These are phyloP conservation scores for Cercospora janseana DNA, from an alignment of 2,329 filamentous ascomycete species.

Conservation along the genomic window DNA sequence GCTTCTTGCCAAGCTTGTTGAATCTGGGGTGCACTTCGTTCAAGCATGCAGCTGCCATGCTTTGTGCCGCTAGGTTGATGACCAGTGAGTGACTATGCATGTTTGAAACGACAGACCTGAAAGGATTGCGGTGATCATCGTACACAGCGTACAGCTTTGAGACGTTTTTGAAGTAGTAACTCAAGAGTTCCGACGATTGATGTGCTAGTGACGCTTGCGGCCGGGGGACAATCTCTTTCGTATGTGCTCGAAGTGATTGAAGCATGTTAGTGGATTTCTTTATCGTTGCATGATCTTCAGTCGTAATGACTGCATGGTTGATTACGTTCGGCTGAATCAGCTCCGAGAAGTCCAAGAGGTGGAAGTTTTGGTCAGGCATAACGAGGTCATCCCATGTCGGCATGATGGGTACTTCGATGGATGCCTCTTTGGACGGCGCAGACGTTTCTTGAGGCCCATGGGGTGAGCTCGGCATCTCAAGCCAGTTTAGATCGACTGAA, in stretches of 20 bases:
- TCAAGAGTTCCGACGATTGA: slow-evolving; percentile 23
- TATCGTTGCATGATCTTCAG: background rate
- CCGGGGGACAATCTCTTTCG: slow-evolving; percentile 8
- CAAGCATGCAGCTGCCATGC: slow-evolving; percentile 31
- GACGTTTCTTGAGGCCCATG: background rate
- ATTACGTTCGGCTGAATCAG: slow-evolving; percentile 1
- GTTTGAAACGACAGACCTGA: slow-evolving; percentile 24
- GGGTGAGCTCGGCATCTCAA: slow-evolving; percentile 9
- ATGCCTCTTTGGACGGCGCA: background rate
- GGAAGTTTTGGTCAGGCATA: slow-evolving; percentile 6
- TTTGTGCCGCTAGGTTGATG: slow-evolving; percentile 26
- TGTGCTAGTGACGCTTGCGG: slow-evolving; percentile 20
- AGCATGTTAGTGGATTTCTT: slow-evolving; percentile 17
- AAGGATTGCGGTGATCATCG: slow-evolving; percentile 24
- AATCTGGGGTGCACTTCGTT: slow-evolving; percentile 29
- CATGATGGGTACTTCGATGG: background rate
- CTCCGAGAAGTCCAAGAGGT: slow-evolving; percentile 9
- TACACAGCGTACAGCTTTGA: slow-evolving; percentile 24
- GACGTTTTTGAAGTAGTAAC: slow-evolving; percentile 28
- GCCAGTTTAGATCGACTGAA: slow-evolving; percentile 9
- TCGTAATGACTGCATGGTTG: background rate
- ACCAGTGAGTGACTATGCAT: slow-evolving; percentile 24
- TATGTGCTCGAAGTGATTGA: slow-evolving; percentile 16
- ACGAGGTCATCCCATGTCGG: slow-evolving; percentile 4
- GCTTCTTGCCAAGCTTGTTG: slow-evolving; percentile 25